phyloP scores from a whole-genome alignment of 2,329 filamentous ascomycete species.

The Botrytis paeoniae region DNA sequence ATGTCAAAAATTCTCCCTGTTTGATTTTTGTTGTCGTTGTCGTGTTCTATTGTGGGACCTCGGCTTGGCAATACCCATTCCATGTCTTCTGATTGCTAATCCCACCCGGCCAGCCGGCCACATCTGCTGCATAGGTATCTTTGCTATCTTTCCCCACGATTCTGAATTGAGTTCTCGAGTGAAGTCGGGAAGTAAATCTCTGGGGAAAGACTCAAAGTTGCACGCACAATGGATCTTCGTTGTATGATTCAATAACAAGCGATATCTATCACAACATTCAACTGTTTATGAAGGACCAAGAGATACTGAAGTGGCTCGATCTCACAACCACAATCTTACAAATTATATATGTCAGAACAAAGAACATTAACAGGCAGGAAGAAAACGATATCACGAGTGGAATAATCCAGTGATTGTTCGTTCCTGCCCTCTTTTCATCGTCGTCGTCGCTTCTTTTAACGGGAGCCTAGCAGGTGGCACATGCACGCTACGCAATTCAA shows the following conservation, averaged over 20 bases:
- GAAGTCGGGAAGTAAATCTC: neutral
- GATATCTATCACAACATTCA: neutral
- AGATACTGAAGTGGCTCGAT: neutral
- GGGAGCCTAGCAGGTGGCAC: too few species aligned
- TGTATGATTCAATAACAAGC: neutral
- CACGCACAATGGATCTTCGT: too few species aligned
- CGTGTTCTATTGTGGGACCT: neutral
- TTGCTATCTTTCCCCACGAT: neutral
- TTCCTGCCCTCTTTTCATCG: neutral
- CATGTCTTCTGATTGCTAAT: neutral
- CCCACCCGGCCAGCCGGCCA: neutral
- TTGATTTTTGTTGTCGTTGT: neutral
- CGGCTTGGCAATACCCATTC: neutral
- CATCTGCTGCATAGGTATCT: neutral
- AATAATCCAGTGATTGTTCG: neutral
- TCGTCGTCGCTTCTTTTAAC: neutral
- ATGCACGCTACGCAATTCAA: too few species aligned
- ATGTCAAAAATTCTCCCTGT: neutral
- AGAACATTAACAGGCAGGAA: too few species aligned
- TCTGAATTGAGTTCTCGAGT: too few species aligned
- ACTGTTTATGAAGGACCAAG: neutral
- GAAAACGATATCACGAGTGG: neutral
- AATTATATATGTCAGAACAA: too few species aligned
- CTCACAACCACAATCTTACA: neutral
- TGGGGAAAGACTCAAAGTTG: neutral